Base-by-base conservation (phyloP, 441 rosid species). In the Geranium incanum region DNA sequence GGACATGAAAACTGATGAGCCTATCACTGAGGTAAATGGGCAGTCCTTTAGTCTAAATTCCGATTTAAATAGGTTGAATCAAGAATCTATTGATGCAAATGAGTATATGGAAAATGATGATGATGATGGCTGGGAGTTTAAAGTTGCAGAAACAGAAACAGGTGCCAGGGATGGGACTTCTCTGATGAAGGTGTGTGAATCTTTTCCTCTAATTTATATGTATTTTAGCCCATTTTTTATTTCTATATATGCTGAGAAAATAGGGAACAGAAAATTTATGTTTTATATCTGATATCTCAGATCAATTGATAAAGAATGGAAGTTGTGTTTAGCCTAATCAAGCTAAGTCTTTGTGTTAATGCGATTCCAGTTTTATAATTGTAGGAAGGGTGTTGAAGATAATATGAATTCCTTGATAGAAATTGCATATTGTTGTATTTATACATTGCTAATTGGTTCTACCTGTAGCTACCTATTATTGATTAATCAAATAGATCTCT, bases 111-210 rank as follows among this genome's bases (percentile, higher is more conserved):
- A 38, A 38, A 68, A 70, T 74, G 76, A 70, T 16, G 80, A 75
- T 1, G 78, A 79, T 70, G 83, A 76, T 73, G 82, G 76, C 36
- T 88, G 89, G 90, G 88, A 85, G 57, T 88, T 87, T 78, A 83
- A 78, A 73, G 79, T 75, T 6, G 86, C 88, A 5, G 86, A 77
- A 72, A 66, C 82, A 63, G 80, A 74, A 68, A 41, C 63, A 48
- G 36, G 55, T 12, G 19, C 52, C n/a, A 69, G 68, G 70, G 73
- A 75, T 9, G 80, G 68, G 63, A 67, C 62, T 71, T 70, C 64
- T 48, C 41, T 66, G 74, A 74, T 73, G 23, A 21, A 52, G 64
- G 38, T 57, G 62, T 52, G 13, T 28, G 36, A 4, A 36, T 66
- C 9, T 4, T 66, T 2, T 66, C 21, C 36, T 66, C 5, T n/a